Conservation (phyloP, 2,329 filamentous ascomycete species). For the Cordyceps tenuipes region DNA sequence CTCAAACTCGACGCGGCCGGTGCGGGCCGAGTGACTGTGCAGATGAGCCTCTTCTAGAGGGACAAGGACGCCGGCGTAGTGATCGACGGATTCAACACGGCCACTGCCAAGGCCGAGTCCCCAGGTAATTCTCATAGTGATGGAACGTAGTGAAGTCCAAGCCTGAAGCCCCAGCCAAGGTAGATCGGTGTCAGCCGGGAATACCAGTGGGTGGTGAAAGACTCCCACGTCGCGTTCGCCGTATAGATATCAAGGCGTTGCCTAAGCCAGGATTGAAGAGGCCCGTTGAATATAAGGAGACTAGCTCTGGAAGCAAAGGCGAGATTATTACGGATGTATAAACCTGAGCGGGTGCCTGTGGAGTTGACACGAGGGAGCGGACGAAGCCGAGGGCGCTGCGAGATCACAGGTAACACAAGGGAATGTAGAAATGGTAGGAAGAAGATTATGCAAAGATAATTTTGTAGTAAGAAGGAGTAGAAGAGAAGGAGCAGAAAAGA, state of each 20-base stretch:
- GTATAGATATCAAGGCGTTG: not conserved
- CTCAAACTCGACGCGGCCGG: constrained; percentile 36
- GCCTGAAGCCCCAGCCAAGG: not conserved
- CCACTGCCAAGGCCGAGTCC: constrained; percentile 22
- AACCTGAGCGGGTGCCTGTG: not conserved
- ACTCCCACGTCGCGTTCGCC: not conserved
- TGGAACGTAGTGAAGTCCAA: not conserved
- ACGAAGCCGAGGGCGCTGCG: not conserved
- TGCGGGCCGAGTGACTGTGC: constrained; percentile 44
- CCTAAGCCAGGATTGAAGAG: not conserved
- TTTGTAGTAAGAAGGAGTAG: not conserved
- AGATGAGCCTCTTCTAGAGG: constrained; percentile 48
- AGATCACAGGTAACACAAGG: not conserved
- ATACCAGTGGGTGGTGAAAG: not conserved
- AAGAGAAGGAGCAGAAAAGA: not conserved
- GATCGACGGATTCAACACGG: constrained; percentile 37
- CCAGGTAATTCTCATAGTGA: constrained; percentile 25
- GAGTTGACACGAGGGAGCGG: not conserved
- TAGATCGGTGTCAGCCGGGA: not conserved
- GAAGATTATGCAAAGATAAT: not conserved
- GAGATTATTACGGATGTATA: not conserved
- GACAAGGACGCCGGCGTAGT: constrained; percentile 44
- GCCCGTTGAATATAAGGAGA: not conserved
- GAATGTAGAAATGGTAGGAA: not conserved
- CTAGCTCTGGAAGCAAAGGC: not conserved